Evolutionary conservation across 371 early-diverging fungal genomes (phyloP), one percentile per base, ranked within the genome.

Genomic region (Saksenaea oblongispora): DNA sequence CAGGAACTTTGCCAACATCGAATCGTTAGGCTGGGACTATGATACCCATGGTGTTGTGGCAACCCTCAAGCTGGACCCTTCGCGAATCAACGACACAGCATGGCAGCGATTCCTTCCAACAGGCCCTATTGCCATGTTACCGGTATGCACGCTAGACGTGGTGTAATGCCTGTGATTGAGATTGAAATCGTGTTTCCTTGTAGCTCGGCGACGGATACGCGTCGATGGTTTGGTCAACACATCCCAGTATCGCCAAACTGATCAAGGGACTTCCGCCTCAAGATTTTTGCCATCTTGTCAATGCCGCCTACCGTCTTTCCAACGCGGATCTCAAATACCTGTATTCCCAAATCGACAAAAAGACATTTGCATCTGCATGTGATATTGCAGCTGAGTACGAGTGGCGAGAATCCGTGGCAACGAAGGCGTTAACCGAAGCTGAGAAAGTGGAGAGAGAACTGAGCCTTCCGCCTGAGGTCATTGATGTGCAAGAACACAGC

Each of bases 71-170:
- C 36, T 72, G 28, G 77, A 82, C 57, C 51, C 67, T 27, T 41
- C 53, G 8, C 62, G 78, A 37, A 80, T 79, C 18, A 90, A 89
- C 53, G 65, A 71, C 34, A 88, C 92, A 0, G 97, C 96, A 1
- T 98, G 90, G 87, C 98, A 98, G 76, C 80, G 96, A 58, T 98
- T 98, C 70, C 80, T 98, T 54, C 98, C 98, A 0, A 89, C 92
- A 0, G 98, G 98, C 0, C 95, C 98, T 0, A 84, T 98, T 53
- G 98, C 98, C 0, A 74, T 96, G 77, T 79, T 98, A 51, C 98
- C 98, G 14, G 89, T 93, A 83, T 67, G 76, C 60, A 18, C 8
- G 14, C 22, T 7, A 26, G 8, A 15, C 42, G 34, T 18, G 3
- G n/a, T 1, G 54, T 26, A 44, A 9, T 14, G 14, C 3, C 44